Percentiles rank a stretch among this genome's conserved stretches.
These are phyloP conservation scores for Ceratocystis alfenasii DNA, from an alignment of 2,329 filamentous ascomycete species.

Conservation along the genomic window DNA sequence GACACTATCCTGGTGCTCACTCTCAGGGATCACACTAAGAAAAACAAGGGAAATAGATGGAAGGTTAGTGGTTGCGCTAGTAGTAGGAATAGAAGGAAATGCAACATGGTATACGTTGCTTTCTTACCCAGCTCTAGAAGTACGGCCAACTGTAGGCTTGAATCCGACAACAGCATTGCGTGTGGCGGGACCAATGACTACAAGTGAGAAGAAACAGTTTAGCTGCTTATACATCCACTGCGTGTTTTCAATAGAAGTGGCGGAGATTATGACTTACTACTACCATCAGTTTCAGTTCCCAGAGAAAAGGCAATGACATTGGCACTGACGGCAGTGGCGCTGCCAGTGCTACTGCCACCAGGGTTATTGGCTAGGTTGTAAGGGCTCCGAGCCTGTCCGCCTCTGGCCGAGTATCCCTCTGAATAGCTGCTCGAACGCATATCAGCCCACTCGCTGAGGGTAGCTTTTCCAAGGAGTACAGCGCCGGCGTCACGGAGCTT, in stretches of 20 bases:
- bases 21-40: constrained; percentile 48
- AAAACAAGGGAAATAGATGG: neutral
- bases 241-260: neutral
- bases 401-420: too few species aligned
- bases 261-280: neutral
- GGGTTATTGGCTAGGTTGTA: too few species aligned
- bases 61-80: neutral
- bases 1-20: constrained; percentile 55
- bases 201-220: neutral
- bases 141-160: constrained; percentile 64
- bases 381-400: too few species aligned
- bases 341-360: too few species aligned
- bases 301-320: too few species aligned
- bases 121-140: constrained; percentile 41
- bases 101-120: neutral
- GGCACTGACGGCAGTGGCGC: too few species aligned
- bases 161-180: constrained; percentile 58
- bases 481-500: too few species aligned
- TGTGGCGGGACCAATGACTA: constrained; percentile 58
- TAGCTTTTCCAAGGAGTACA: too few species aligned
- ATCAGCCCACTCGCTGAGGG: too few species aligned
- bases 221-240: neutral
- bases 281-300: too few species aligned
- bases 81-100: neutral
- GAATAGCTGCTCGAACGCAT: too few species aligned